Percentiles rank a stretch among this genome's conserved stretches.
Evolutionary conservation across 1,284 basidiomycete genomes (phyloP).

Genomic region (Mycocalia duriaeana): DNA sequence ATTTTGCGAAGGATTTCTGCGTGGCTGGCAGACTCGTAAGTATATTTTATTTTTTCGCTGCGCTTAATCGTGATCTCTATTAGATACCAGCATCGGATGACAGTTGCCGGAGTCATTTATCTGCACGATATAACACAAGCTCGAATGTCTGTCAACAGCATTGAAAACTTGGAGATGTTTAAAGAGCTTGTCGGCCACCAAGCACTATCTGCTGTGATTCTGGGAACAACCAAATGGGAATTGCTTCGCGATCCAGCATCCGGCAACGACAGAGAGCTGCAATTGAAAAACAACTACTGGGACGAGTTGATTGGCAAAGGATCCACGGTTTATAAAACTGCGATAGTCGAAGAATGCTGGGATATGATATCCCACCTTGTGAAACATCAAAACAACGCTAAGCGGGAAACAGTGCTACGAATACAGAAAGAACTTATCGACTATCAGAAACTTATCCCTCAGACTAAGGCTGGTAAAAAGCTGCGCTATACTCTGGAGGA

Average conservation of each 20-base stretch:
- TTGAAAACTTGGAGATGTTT: background rate
- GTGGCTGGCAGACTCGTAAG: background rate
- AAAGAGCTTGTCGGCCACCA: background rate
- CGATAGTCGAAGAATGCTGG: background rate
- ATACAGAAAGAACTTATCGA: background rate
- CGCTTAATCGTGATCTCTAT: background rate
- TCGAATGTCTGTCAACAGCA: background rate
- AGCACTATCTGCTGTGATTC: background rate
- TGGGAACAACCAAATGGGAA: background rate
- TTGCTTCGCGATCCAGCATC: background rate
- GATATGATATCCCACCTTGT: background rate
- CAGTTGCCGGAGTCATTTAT: background rate
- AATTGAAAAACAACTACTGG: constrained; percentile 1
- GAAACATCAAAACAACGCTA: background rate
- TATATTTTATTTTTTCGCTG: background rate
- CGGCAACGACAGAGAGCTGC: background rate
- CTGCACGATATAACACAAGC: constrained; percentile 1
- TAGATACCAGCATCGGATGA: background rate
- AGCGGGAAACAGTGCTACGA: background rate
- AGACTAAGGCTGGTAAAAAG: background rate
- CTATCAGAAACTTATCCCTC: background rate
- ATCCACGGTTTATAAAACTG: background rate
- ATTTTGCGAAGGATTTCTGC: background rate
- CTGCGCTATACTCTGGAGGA: background rate
- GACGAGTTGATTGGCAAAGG: background rate